Base-by-base conservation (phyloP, 75 land plant species). In the Larix kaempferi region DNA sequence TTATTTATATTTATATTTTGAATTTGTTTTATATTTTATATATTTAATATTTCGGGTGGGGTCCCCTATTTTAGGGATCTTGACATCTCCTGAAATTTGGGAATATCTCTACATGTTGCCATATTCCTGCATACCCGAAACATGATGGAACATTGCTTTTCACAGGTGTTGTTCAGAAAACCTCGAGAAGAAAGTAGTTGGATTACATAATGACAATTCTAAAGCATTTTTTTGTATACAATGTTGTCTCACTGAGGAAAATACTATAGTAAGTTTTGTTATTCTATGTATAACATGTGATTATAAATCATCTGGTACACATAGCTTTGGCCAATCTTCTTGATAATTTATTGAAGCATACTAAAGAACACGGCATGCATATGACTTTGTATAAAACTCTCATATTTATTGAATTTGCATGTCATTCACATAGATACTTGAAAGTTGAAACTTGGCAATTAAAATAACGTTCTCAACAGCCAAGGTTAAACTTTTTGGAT, bases 211-310 rank as follows among this genome's bases (percentile, higher is more conserved):
- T 13, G 14, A 27, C 3, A 10, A 10, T 49, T 62, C 8, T 25
- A 13, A 26, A 23, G 15, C 35, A 27, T 62, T 62, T 62, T 27
- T 62, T 22, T 8, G n/a, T 62, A 62, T 25, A 26, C 65, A 62
- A 25, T 25, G 8, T 62, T 62, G 25, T 13, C 26, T 27, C 27
- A 62, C n/a, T 8, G 65, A 62, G 65, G 65, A 60, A 19, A 67
- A 67, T 41, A 67, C 71, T 13, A 4, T 65, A 37, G 71, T 39
- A 67, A 67, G n/a, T 35, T 67, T 33, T 29, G 37, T 67, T 67
- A 67, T 67, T 2, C 6, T 17, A 15, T 67, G n/a, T 21, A 37
- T 37, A 67, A 6, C 17, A 37, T 67, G 29, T 8, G 16, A 37
- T 8, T 35, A 67, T 17, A 25, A 10, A 17, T 27, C 33, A 37